Evolutionary conservation across 768 basidiomycete genomes (phyloP), one percentile per base, ranked within the genome.

Genomic region (Solioccasus polychromus): DNA sequence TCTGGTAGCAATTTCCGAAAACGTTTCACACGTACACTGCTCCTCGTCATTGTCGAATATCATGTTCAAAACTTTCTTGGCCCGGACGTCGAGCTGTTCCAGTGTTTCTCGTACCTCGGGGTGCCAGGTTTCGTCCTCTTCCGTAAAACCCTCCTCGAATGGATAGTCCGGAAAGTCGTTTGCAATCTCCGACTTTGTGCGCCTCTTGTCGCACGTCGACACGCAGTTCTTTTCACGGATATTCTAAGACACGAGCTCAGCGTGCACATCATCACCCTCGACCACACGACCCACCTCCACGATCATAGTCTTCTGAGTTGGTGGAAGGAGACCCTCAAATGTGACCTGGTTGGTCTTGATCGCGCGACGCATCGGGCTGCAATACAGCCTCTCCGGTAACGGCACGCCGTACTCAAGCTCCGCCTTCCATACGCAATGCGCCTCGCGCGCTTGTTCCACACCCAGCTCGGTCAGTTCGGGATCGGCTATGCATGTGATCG

Each of bases 171-270:
- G 79, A 56, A 65, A 87, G 6, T 70, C 53, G 0, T 47, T 45
- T 0, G 61, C 53, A 48, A 89, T 81, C 43, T 76, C 71, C 0
- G 76, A 70, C 25, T 65, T 69, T 2, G 72, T 68, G 17, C 71
- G 69, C 12, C 87, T 76, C 51, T 76, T 74, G 61, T 90, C 87
- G 55, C 85, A 88, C 0, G 85, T 87, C 47, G 88, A 85, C 1
- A 77, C 73, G 0, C 85, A 79, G 47, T 78, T 76, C 48, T 73
- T 73, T 61, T 90, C 88, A 24, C 86, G 77, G 38, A 79, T 75
- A 48, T 83, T 74, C 88, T 89, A 31, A 15, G 5, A 31, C 30
- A 36, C 14, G 28, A 7, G 31, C 2, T 40, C 23, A 55, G 41
- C 19, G 3, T 6, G 31, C 19, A 26, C 26, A 44, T 14, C 8